Conservation (phyloP, 805 yeast genomes). For the Kuraishia molischiana region DNA sequence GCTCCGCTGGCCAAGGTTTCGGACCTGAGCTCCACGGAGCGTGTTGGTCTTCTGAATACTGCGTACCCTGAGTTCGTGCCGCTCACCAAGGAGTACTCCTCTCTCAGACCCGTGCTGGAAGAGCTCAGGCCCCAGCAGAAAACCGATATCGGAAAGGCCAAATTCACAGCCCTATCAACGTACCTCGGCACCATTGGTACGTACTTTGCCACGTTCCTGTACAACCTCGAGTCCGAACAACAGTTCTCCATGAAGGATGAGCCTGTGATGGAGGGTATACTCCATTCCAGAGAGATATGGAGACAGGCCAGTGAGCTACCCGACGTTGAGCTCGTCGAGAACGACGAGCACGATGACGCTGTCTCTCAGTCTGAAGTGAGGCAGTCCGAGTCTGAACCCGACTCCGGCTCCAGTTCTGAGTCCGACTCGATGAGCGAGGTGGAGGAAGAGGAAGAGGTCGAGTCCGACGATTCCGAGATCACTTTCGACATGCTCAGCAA, state of each 20-base stretch:
- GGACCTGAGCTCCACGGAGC: slow-evolving; percentile 42
- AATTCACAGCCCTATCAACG: slow-evolving; percentile 63
- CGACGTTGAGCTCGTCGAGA: slow-evolving; percentile 16
- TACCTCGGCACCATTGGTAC: slow-evolving; percentile 72
- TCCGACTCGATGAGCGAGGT: slow-evolving; percentile 6
- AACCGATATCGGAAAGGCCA: slow-evolving; percentile 33
- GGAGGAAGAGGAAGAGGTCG: slow-evolving; percentile 7
- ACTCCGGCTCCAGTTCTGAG: slow-evolving; percentile 14
- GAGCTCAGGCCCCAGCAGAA: slow-evolving; percentile 20
- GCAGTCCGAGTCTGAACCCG: slow-evolving; percentile 6
- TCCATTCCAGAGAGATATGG: slow-evolving; percentile 83
- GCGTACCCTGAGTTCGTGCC: slow-evolving; percentile 83
- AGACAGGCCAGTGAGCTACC: slow-evolving; percentile 62
- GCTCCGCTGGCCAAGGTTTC: slow-evolving; percentile 33
- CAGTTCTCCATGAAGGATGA: slow-evolving; percentile 63
- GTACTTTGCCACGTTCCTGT: slow-evolving; percentile 67
- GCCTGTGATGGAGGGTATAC: slow-evolving; percentile 79
- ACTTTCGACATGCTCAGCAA: slow-evolving; percentile 23
- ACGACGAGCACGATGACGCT: slow-evolving; percentile 12
- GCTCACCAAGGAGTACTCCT: slow-evolving; percentile 48
- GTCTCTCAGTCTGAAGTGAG: slow-evolving; percentile 14
- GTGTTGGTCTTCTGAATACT: slow-evolving; percentile 41
- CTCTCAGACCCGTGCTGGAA: slow-evolving; percentile 31
- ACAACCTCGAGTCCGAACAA: slow-evolving; percentile 43
- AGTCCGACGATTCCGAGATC: slow-evolving; percentile 5